A percentile compares a stretch with the other conserved stretches of the same genome.
phyloP scores from a whole-genome alignment of 2,329 filamentous ascomycete genomes.

The Alternaria solani region DNA sequence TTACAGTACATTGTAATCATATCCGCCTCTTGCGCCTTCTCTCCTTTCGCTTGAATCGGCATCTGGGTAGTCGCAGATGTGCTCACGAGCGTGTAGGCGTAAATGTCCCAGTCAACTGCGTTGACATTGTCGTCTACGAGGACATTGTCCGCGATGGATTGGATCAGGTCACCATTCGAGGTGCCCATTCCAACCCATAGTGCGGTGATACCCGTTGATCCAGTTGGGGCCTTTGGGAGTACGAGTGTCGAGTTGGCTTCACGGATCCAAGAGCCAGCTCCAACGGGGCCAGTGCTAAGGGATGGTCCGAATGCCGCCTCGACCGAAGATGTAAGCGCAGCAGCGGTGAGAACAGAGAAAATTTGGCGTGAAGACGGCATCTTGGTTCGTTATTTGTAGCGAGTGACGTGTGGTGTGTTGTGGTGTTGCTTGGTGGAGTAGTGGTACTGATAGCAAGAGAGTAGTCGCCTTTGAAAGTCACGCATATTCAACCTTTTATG shows the following conservation, averaged over 20 bases:
- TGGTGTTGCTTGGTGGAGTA: neutral
- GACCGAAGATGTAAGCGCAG: constrained; percentile 15
- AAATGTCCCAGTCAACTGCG: constrained; percentile 53
- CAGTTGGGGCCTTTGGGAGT: constrained; percentile 52
- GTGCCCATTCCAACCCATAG: constrained; percentile 63
- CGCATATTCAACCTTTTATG: neutral
- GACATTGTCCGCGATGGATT: constrained; percentile 52
- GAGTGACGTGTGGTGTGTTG: neutral
- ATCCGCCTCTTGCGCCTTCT: constrained; percentile 36
- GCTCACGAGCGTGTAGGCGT: constrained; percentile 49
- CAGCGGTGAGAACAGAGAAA: constrained; percentile 18
- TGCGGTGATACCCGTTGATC: constrained; percentile 30
- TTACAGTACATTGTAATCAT: constrained; percentile 54
- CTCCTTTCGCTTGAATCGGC: constrained; percentile 44
- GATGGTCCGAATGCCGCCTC: constrained; percentile 36
- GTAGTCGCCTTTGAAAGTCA: neutral
- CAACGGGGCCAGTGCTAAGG: constrained; percentile 54
- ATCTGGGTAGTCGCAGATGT: constrained; percentile 43
- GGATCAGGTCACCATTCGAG: constrained; percentile 59
- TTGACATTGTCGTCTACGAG: constrained; percentile 22
- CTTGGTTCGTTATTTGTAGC: neutral
- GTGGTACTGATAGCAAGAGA: neutral
- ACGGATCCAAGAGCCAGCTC: constrained; percentile 53
- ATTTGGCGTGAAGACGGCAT: constrained; percentile 27
- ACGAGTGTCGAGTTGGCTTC: constrained; percentile 57